Conservation (phyloP, 129 eudicot species). For the Calendula officinalis region DNA sequence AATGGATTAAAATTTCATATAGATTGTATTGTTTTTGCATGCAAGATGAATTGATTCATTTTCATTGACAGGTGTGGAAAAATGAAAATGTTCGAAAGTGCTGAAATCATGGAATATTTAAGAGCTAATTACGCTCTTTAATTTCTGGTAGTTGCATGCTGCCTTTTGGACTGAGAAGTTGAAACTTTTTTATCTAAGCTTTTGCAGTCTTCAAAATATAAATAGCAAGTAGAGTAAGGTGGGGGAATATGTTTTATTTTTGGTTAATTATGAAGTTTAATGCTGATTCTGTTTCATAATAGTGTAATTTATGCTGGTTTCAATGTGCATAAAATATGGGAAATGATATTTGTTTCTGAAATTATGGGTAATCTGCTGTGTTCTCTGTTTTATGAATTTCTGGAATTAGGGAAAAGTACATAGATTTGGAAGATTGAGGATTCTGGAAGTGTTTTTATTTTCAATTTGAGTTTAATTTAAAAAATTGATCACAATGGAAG, state of each 20-base stretch:
- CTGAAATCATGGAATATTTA: slow-evolving; percentile 78
- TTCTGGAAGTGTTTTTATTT: not conserved
- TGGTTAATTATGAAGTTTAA: slow-evolving; percentile 15
- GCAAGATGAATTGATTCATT: not conserved
- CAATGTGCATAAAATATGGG: slow-evolving; percentile 26
- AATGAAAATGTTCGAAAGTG: slow-evolving; percentile 96
- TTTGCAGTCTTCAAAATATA: slow-evolving; percentile 32
- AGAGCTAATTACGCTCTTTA: slow-evolving; percentile 76
- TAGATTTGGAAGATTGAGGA: slow-evolving; percentile 6
- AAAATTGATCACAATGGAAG: not conserved
- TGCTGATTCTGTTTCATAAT: slow-evolving; percentile 6
- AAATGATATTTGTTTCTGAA: not conserved
- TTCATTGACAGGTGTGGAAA: slow-evolving; percentile 69
- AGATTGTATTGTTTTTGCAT: not conserved
- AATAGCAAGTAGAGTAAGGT: slow-evolving; percentile 24
- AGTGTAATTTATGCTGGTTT: slow-evolving; percentile 22
- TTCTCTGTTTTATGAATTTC: not conserved
- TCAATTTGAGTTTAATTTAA: not conserved
- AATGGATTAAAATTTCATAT: not conserved
- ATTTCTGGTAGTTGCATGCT: slow-evolving; percentile 1
- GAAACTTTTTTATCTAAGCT: slow-evolving; percentile 18
- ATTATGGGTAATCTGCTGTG: not conserved
- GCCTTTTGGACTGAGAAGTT: slow-evolving; percentile 31
- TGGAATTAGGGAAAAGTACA: slow-evolving; percentile 6
- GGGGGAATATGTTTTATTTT: slow-evolving; percentile 14